Base-by-base conservation (phyloP, 441 rosid species). In the Breynia disticha region DNA sequence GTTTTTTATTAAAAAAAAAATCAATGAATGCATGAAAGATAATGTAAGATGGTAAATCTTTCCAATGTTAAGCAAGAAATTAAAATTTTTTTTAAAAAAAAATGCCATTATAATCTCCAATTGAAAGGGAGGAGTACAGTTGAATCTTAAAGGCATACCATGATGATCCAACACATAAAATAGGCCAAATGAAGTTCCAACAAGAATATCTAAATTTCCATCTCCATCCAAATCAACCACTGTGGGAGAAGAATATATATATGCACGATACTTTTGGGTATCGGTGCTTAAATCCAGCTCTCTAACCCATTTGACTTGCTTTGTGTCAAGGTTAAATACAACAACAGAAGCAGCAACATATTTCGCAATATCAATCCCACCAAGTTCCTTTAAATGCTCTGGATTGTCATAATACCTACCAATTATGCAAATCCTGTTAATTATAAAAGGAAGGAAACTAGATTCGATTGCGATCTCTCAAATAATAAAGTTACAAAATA, bases 141-240 rank as follows among this genome's bases (percentile, higher is more conserved):
- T 2, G 2, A 39, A 14, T 39, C 43, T 52, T 52, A 16, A 60
- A 59, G 55, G 35, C 71, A 76, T 79, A 90, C 99, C 99, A 57
- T 65, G 87, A 67, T 94, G 99, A 79, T 94, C 99, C 72, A 94
- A 59, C 61, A 82, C 89, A 74, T 90, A 94, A 69, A 94, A 94
- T 72, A 90, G 72, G 68, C 99, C 99, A 77, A 75, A 90, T 46
- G 97, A 90, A 62, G 96, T 94, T 64, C 99, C 99, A 37, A 94
- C 90, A 66, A 90, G 94, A 63, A 94, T 87, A 75, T 94, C 99
- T 84, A 94, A 71, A 65, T 90, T 77, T 51, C 99, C 99, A 80
- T 94, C 97, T 20, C 96, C 97, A 73, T 94, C 96, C 86, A 94
- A 87, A 79, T 94, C 99, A 80, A 79, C 83, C 57, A 87, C 96